Base-by-base conservation (phyloP, 2,329 filamentous ascomycete species). In the Penicillium sp. region DNA sequence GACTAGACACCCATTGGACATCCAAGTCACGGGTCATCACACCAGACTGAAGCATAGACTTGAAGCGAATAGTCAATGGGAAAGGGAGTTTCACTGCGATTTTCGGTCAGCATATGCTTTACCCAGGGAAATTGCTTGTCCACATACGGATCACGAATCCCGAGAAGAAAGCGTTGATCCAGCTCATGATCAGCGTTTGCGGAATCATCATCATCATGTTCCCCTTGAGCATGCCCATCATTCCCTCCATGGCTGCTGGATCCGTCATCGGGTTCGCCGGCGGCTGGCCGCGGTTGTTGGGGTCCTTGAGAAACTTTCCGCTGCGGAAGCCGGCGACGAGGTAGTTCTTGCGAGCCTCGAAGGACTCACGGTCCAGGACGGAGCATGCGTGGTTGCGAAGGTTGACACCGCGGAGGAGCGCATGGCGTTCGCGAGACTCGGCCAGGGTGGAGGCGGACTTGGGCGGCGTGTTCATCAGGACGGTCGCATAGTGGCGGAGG, bases 201-300 rank as follows among this genome's bases (percentile, higher is more conserved):
- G 95, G 95, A 59, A 99, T 92, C 82, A 99, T 98, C 95, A 98
- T 99, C 65, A 95, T 94, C 90, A 99, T 96, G 75, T 99, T 96
- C 58, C 93, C 93, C 85, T 99, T 99, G 91, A 99, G 96, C 92
- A 96, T 96, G 67, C 95, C 94, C 95, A 99, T 99, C 95, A 99
- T 99, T 67, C 93, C 94, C 74, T 99, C 96, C 95, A 99, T 99
- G 59, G 91, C 92, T 50, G 89, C 89, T 22, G 96, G 96, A 75
- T 99, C 95, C 11, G 89, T 91, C 86, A 99, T 92, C 4, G 95
- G 95, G 78, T 98, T 99, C 39, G 91, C 87, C 19, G 92, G 89
- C 3, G 92, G 89, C 78, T 97, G 91, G 54, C 93, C 93, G 73
- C 90, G 88, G 70, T 83, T 86, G 55, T 95, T 91, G 1, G 92